Conservation (phyloP, 208 protist genomes). For the Wallacemonas sp. region DNA sequence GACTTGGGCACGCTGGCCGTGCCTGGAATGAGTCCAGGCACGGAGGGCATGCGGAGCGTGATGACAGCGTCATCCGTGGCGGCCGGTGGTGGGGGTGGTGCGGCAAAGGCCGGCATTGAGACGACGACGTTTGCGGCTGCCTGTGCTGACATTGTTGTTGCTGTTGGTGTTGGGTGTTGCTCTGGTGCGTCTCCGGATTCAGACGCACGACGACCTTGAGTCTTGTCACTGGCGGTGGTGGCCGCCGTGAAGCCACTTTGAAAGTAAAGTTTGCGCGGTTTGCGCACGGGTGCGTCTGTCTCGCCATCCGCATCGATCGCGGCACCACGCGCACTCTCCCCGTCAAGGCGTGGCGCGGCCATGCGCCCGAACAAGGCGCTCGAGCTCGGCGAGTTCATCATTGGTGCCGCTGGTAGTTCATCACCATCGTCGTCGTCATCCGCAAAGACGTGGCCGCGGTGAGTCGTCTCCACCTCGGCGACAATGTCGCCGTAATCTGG, state of each 20-base stretch:
- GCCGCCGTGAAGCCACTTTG: slow-evolving; percentile 3
- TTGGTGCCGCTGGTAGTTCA: slow-evolving; percentile 6
- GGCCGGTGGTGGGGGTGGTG: not conserved
- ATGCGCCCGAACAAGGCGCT: slow-evolving; percentile 5
- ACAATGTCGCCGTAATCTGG: not conserved
- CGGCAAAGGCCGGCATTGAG: too few species aligned
- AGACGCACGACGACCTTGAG: too few species aligned
- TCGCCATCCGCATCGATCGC: not conserved
- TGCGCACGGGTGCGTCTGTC: not conserved
- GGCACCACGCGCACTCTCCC: not conserved
- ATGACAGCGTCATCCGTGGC: not conserved
- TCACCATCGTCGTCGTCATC: slow-evolving; percentile 4
- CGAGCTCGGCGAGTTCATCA: not conserved
- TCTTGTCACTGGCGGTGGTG: not conserved
- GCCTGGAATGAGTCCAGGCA: too few species aligned
- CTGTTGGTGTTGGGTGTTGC: not conserved
- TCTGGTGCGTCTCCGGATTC: too few species aligned
- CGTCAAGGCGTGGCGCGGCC: not conserved
- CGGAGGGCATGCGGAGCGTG: too few species aligned
- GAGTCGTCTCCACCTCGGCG: not conserved
- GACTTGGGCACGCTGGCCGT: too few species aligned
- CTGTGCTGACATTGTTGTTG: not conserved
- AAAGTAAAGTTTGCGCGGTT: slow-evolving; percentile 10
- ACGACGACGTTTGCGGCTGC: not conserved
- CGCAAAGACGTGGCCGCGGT: not conserved